Conservation (phyloP, 345 rosid genomes). For the Draba incana region DNA sequence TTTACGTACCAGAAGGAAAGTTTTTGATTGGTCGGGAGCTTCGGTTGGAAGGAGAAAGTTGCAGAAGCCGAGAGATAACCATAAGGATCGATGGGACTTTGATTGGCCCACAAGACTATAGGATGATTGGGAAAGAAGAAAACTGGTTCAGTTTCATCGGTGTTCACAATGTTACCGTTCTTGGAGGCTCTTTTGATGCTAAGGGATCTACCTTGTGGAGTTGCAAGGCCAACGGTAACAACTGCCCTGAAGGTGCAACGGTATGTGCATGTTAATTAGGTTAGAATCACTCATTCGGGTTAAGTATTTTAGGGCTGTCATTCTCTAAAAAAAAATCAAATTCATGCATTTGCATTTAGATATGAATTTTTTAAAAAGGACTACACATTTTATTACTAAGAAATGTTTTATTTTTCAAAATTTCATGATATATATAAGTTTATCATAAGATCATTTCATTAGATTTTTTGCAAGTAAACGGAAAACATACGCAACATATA, state of each 20-base stretch:
- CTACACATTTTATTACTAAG: too few species aligned
- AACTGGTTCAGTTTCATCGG: slow-evolving; percentile 55
- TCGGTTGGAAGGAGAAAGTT: slow-evolving; percentile 47
- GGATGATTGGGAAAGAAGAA: slow-evolving; percentile 41
- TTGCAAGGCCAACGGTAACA: slow-evolving; percentile 46
- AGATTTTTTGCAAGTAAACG: too few species aligned
- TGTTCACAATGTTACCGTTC: slow-evolving; percentile 52
- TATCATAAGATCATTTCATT: too few species aligned
- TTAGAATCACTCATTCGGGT: neutral
- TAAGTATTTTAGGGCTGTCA: too few species aligned
- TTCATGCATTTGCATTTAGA: too few species aligned
- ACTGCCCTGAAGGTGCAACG: slow-evolving; percentile 65
- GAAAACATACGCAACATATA: too few species aligned
- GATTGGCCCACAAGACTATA: slow-evolving; percentile 52
- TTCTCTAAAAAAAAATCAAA: too few species aligned
- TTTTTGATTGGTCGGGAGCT: slow-evolving; percentile 47
- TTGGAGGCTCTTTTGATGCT: slow-evolving; percentile 62
- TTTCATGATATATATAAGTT: too few species aligned
- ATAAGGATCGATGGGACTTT: slow-evolving; percentile 54
- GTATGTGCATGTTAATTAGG: slow-evolving; percentile 39
- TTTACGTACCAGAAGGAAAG: slow-evolving; percentile 53
- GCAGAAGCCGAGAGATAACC: slow-evolving; percentile 48
- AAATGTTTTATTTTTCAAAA: too few species aligned
- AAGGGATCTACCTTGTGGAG: slow-evolving; percentile 61
- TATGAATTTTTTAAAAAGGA: too few species aligned